Percentiles rank a stretch among this genome's conserved stretches.
These are phyloP conservation scores for Termitomyces sp. DNA, from an alignment of 768 basidiomycete species.

Conservation along the genomic window DNA sequence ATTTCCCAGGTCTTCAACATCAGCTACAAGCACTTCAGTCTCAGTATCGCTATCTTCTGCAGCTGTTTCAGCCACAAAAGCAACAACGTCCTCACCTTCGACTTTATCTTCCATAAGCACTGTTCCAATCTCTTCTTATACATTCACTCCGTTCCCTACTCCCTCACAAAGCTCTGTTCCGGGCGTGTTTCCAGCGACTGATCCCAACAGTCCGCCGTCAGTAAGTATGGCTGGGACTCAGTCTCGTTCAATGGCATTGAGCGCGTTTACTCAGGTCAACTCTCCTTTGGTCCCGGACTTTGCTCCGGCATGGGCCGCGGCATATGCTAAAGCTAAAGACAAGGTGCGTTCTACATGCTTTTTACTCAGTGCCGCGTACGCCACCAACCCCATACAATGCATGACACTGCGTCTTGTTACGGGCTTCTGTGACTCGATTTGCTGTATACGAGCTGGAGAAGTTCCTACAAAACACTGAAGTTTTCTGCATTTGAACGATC, in stretches of 20 bases:
- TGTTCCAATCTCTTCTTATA: conserved; percentile 11
- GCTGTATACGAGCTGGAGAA: neutral
- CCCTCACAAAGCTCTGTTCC: conserved; percentile 51
- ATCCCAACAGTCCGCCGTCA: conserved; percentile 53
- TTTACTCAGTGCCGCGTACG: neutral
- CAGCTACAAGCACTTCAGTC: neutral
- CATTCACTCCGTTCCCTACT: conserved; percentile 53
- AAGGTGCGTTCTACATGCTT: conserved; percentile 35
- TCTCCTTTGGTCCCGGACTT: conserved; percentile 39
- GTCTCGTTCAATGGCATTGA: neutral
- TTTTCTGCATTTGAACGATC: neutral
- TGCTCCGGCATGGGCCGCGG: conserved; percentile 51
- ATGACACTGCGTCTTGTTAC: neutral
- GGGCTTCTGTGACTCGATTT: neutral
- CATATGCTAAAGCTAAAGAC: conserved; percentile 51
- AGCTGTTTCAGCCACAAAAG: neutral
- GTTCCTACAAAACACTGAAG: neutral
- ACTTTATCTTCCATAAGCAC: conserved; percentile 7
- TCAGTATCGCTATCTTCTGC: neutral
- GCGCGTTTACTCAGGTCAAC: conserved; percentile 20
- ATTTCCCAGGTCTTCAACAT: neutral
- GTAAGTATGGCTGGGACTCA: conserved; percentile 23
- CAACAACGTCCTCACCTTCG: conserved; percentile 1
- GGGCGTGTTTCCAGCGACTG: conserved; percentile 46
- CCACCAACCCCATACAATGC: neutral